Evolutionary conservation across 352 stramenopile species (phyloP).

Genomic region (Pythium insidiosum): DNA sequence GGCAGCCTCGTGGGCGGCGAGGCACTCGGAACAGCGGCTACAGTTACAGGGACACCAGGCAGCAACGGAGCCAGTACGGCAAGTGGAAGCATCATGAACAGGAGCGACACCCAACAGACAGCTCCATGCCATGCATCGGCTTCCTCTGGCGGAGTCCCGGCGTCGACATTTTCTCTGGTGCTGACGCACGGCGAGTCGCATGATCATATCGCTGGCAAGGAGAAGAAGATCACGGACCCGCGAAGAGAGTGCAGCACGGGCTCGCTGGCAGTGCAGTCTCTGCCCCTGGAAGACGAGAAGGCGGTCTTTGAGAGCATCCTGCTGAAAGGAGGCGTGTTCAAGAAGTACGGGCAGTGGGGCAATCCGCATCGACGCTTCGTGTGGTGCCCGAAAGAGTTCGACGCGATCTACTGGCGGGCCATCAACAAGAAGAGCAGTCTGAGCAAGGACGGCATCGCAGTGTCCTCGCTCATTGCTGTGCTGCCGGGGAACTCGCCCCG

Average conservation of each 20-base stretch:
- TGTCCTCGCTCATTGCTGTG: constrained; percentile 36
- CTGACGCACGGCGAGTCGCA: no score
- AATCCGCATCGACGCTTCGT: constrained; percentile 67
- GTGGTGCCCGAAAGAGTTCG: constrained; percentile 62
- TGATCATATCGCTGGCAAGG: no score
- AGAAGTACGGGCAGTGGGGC: constrained; percentile 71
- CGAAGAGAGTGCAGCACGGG: no score
- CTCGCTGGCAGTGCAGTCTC: no score
- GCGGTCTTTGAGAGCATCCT: constrained; percentile 46
- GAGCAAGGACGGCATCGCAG: constrained; percentile 41
- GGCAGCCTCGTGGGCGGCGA: background rate
- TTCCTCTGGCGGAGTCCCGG: no score
- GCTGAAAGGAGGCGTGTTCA: constrained; percentile 62
- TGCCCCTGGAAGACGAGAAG: constrained; percentile 32
- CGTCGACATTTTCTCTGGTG: no score
- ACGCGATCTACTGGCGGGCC: constrained; percentile 52
- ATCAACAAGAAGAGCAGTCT: constrained; percentile 62
- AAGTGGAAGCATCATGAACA: no score
- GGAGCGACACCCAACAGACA: no score
- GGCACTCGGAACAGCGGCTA: background rate
- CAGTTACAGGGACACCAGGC: no score
- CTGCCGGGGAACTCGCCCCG: constrained; percentile 46
- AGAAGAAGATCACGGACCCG: no score
- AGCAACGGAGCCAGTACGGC: no score
- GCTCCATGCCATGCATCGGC: no score